Evolutionary conservation across 73 alveolate genomes (phyloP).

Genomic region (Paramecium tetraurelia): DNA sequence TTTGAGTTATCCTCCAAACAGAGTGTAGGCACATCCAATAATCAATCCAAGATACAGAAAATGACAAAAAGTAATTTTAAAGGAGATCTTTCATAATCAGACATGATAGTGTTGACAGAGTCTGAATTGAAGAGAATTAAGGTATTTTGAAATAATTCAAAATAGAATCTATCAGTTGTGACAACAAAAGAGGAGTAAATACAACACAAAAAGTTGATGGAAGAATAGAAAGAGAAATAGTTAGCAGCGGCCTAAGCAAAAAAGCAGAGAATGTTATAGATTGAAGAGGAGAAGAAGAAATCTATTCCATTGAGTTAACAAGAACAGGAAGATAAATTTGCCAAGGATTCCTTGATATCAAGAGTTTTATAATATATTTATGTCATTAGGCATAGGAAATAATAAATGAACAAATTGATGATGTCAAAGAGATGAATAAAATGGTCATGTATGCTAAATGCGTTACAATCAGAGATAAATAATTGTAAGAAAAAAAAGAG

Average conservation of each 20-base stretch:
- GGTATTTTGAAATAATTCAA: background rate
- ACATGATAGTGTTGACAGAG: conserved; percentile 34
- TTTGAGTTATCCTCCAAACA: background rate
- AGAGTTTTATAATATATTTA: background rate
- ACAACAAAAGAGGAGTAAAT: conserved; percentile 53
- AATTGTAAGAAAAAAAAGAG: conserved; percentile 71
- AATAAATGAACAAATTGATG: conserved; percentile 71
- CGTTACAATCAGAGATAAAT: conserved; percentile 80
- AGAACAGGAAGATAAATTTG: conserved; percentile 53
- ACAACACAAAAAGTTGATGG: conserved; percentile 35
- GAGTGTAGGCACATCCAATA: background rate
- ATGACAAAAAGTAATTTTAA: background rate
- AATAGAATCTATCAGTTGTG: conserved; percentile 42
- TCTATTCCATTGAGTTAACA: conserved; percentile 41
- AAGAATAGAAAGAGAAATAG: conserved; percentile 49
- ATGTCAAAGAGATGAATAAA: conserved; percentile 81
- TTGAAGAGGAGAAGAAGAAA: conserved; percentile 62
- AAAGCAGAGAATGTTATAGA: conserved; percentile 58
- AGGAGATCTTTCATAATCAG: conserved; percentile 47
- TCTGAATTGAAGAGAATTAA: conserved; percentile 41
- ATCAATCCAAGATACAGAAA: background rate
- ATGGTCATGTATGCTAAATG: conserved; percentile 75
- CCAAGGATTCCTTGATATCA: background rate
- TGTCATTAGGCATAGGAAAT: conserved; percentile 62
- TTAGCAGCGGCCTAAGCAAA: conserved; percentile 54